Conservation (phyloP, 495 filamentous ascomycete genomes). For the Penicillium paradoxum region DNA sequence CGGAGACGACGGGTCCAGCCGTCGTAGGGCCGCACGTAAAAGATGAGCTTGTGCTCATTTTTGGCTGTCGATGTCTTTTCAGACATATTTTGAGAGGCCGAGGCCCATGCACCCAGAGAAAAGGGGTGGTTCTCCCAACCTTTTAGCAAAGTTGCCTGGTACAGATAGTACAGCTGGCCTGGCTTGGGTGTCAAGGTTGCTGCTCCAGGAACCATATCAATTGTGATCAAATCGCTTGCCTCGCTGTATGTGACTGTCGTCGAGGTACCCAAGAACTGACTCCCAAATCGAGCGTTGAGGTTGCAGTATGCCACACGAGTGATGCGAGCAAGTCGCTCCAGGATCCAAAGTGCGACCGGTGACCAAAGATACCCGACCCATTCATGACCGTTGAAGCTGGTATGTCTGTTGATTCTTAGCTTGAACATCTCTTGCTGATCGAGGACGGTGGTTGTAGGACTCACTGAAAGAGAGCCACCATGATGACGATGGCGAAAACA, state of each 20-base stretch:
- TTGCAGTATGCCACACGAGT: conserved; percentile 39
- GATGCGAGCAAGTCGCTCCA: conserved; percentile 39
- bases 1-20: conserved; percentile 26
- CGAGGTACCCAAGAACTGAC: conserved; percentile 9
- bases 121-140: conserved; percentile 51
- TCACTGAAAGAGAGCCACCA: no score
- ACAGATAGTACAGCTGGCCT: conserved; percentile 43
- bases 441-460: no score
- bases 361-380: conserved; percentile 36
- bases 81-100: neutral
- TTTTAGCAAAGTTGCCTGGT: conserved; percentile 28
- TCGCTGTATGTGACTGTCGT: conserved; percentile 28
- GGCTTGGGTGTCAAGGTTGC: conserved; percentile 29
- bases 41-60: conserved; percentile 11
- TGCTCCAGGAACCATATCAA: conserved; percentile 26
- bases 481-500: conserved; percentile 19
- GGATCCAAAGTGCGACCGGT: conserved; percentile 36
- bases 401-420: no score
- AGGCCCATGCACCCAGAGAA: conserved; percentile 33
- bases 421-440: no score
- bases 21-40: conserved; percentile 30
- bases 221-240: conserved; percentile 33
- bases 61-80: neutral
- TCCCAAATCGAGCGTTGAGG: conserved; percentile 5
- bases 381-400: conserved; percentile 24